Base-by-base conservation (phyloP, 495 filamentous ascomycete genomes). In the Aspergillus conjunctus region DNA sequence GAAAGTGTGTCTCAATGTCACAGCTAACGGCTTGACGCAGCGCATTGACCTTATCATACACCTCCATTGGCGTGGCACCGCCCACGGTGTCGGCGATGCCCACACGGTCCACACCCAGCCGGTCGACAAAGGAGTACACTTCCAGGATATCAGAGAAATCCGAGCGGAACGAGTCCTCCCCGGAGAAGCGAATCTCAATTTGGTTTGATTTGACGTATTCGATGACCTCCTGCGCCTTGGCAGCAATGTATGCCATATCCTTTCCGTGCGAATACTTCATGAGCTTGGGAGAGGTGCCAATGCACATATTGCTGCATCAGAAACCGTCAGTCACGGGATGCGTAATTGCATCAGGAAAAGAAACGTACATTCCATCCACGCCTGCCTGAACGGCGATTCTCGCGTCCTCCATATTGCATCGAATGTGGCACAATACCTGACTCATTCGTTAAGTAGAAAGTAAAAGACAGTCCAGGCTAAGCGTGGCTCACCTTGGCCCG, bases 181-280 rank as follows among this genome's bases (percentile, higher is more conserved):
- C 83, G 32, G 87, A 91, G 75, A 92, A 81, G 56, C 85, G 75
- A 62, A 96, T 89, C 80, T 96, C 91, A 70, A 92, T 88, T 59
- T 86, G 86, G 77, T 91, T 87, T 69, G 86, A 88, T 84, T 96
- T 96, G 81, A 96, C 86, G 71, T 87, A 97, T 69, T 94, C 81
- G 58, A 97, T 95, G 53, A 97, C 92, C 73, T 96, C 91, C 59
- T 96, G 85, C 43, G 92, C 92, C 46, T 89, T 84, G 82, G 92
- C 91, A 73, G 86, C 89, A 64, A 96, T 97, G 73, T 88, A 90
- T 56, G 86, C 86, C 87, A 97, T 94, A 69, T 91, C 88, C 82
- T 97, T 97, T 69, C 92, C 92, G 75, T 96, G 91, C 56, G 86
- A 90, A 81, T 97, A 89, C 72, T 96, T n/a, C n/a, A n/a, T n/a